Percentiles rank a stretch among this genome's conserved stretches.
phyloP scores from a whole-genome alignment of 2,329 filamentous ascomycete genomes.

The Aspergillus terreus region DNA sequence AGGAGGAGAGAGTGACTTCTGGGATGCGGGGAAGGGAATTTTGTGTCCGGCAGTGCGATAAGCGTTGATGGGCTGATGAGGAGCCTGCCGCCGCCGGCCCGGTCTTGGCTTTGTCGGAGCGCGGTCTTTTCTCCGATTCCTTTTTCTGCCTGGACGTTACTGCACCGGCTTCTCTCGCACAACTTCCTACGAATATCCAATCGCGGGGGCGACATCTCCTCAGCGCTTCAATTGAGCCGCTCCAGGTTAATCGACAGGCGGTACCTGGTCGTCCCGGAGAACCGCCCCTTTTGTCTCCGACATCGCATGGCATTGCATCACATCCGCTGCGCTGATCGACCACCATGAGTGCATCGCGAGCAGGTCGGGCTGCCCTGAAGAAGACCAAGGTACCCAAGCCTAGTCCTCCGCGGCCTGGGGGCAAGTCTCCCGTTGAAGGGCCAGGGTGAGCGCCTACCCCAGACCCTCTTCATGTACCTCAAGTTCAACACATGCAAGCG shows the following conservation, averaged over 20 bases:
- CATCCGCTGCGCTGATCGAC: not conserved
- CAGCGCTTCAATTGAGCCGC: too few relatives aligned
- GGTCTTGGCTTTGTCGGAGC: not conserved
- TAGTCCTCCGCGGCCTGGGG: slow-evolving; percentile 12
- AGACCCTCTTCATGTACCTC: not conserved
- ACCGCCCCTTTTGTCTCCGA: not conserved
- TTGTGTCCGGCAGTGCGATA: not conserved
- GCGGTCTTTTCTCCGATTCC: not conserved
- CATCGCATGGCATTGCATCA: not conserved
- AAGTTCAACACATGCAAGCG: not conserved
- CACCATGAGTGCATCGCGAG: slow-evolving; percentile 25
- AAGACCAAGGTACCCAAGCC: slow-evolving; percentile 19
- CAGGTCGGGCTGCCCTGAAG: slow-evolving; percentile 19
- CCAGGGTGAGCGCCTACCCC: slow-evolving; percentile 15
- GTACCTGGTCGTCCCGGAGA: too few relatives aligned
- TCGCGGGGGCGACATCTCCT: too few relatives aligned
- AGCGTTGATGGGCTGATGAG: not conserved
- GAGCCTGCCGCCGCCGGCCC: not conserved
- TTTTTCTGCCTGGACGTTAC: not conserved
- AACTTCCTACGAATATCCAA: too few relatives aligned
- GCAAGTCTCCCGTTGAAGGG: slow-evolving; percentile 9
- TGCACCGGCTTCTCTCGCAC: too few relatives aligned
- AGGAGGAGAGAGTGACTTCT: not conserved
- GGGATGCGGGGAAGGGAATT: not conserved
- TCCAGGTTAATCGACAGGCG: too few relatives aligned